Conservation (phyloP, 129 eudicot species). For the Lactuca sativa region DNA sequence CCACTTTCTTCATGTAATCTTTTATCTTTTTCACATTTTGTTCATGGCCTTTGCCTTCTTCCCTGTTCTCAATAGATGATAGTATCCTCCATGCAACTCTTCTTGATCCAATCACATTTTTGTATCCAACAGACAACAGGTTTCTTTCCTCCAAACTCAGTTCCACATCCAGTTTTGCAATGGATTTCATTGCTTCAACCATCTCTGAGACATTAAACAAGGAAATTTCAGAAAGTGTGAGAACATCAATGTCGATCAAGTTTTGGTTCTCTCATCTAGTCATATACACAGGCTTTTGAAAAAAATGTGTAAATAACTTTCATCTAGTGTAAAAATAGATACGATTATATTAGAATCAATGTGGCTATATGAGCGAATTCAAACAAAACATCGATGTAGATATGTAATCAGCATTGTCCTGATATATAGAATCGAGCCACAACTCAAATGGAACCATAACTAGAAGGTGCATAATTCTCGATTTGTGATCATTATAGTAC, state of each 20-base stretch:
- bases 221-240: neutral
- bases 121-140: slow-evolving; percentile 55
- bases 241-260: neutral
- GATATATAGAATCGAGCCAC: neutral
- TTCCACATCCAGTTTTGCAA: slow-evolving; percentile 54
- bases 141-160: slow-evolving; percentile 57
- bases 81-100: slow-evolving; percentile 55
- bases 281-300: neutral
- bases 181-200: slow-evolving; percentile 55
- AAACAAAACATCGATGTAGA: slow-evolving; percentile 5
- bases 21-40: slow-evolving; percentile 44
- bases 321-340: neutral
- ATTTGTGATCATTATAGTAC: neutral
- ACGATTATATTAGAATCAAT: neutral
- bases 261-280: slow-evolving; percentile 3
- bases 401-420: slow-evolving; percentile 1
- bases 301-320: neutral
- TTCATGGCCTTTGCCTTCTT: slow-evolving; percentile 46
- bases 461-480: slow-evolving; percentile 6
- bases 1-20: slow-evolving; percentile 45
- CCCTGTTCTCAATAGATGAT: slow-evolving; percentile 51
- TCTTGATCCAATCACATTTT: slow-evolving; percentile 51
- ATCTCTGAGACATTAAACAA: slow-evolving; percentile 39
- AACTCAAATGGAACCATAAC: neutral
- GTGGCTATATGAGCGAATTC: neutral